Evolutionary conservation across 495 filamentous ascomycete genomes (phyloP).

Genomic region (Cercophora samala): DNA sequence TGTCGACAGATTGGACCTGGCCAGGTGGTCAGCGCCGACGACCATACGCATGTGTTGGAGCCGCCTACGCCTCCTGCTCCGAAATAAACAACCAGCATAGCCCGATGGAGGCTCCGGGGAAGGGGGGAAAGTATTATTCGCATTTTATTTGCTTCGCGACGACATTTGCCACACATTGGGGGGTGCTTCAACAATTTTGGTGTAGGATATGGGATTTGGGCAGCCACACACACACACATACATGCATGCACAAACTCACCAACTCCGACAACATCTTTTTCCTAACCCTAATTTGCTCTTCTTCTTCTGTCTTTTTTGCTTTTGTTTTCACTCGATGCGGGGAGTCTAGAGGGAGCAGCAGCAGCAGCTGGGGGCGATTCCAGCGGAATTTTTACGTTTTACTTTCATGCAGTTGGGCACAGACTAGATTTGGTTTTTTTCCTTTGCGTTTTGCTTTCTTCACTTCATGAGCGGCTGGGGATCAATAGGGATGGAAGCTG

Average conservation of each 20-base stretch:
- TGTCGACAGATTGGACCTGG: constrained; percentile 47
- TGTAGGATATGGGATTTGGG: background rate
- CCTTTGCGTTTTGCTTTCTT: constrained; percentile 2
- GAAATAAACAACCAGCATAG: background rate
- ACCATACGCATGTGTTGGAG: constrained; percentile 55
- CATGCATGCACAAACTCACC: background rate
- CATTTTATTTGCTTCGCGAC: background rate
- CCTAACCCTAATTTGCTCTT: background rate
- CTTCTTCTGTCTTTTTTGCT: background rate
- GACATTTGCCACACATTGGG: background rate
- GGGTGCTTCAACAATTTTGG: background rate
- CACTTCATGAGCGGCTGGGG: background rate
- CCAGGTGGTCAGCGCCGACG: constrained; percentile 43
- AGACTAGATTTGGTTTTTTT: constrained; percentile 4
- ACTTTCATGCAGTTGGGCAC: background rate
- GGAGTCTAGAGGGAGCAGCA: background rate
- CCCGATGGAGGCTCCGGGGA: too few relatives aligned
- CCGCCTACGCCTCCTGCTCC: constrained; percentile 41
- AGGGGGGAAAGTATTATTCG: background rate
- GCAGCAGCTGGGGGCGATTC: background rate
- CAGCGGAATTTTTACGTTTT: background rate
- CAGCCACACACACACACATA: background rate
- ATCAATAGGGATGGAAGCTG: background rate
- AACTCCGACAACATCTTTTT: background rate
- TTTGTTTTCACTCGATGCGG: background rate